Base-by-base conservation (phyloP, 441 rosid genomes). In the Populus tomentosa region DNA sequence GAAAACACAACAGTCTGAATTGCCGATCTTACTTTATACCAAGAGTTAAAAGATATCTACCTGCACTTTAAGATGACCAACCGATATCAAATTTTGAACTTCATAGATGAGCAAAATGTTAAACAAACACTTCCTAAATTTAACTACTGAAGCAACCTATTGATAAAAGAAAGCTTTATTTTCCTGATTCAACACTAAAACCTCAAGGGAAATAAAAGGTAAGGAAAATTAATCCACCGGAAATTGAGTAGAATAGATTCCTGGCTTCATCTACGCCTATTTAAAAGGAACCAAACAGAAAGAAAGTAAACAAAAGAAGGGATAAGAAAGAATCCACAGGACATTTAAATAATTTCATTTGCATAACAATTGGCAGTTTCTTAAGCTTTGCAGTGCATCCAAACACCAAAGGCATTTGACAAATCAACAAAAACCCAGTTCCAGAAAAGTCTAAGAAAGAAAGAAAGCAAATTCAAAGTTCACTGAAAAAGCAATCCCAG, bases 11-110 rank as follows among this genome's bases (percentile, higher is more conserved):
- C 59, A 20, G 67, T 46, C 72, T 30, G 50, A 10, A 40, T 20
- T 20, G 64, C 38, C 50, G 70, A 71, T 73, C 23, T 70, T 74
- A 64, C 81, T 84, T 72, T 72, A 75, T 70, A 30, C 74, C 75
- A 81, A 38, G 36, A 70, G 72, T 76, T 36, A 84, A 70, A 75
- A 80, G 82, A 86, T 69, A 50, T 81, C 80, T 80, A 81, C 87
- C 93, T 87, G 84, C 62, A 75, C 9, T 72, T 59, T 68, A 70
- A 70, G 36, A 70, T 26, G 50, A 42, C 18, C 21, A 53, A 30
- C 36, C 66, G 20, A 73, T 50, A 76, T 59, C 38, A 62, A 71
- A 21, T 65, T 64, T 50, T 69, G 61, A 73, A 73, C 38, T 71
- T 73, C 68, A 38, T 72, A 72, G 56, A 69, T 53, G 11, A 42